phyloP scores from a whole-genome alignment of 176 grass and related monocot species.

The Oryza longistaminata region DNA sequence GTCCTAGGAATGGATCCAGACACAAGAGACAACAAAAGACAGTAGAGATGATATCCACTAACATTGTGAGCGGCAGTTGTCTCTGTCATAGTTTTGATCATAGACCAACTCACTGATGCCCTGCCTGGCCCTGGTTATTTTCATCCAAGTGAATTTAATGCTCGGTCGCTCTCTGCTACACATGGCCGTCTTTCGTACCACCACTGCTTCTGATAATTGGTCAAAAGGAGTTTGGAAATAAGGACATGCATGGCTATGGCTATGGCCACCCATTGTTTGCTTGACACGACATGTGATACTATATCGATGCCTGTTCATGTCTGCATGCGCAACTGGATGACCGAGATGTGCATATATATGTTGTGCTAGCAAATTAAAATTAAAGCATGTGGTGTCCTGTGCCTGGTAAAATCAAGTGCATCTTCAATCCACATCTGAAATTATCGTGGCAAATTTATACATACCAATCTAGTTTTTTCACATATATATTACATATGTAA shows the following conservation, averaged over 20 bases:
- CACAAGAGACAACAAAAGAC: not conserved
- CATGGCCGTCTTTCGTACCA: not conserved
- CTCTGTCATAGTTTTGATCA: constrained; percentile 9
- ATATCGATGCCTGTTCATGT: not conserved
- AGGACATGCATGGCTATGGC: not conserved
- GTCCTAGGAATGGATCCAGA: constrained; percentile 6
- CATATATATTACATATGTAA: no score
- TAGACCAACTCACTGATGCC: not conserved
- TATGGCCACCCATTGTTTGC: constrained; percentile 11
- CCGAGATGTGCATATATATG: not conserved
- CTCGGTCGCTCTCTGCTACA: constrained; percentile 11
- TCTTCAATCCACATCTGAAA: not conserved
- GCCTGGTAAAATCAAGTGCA: not conserved
- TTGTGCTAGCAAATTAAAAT: not conserved
- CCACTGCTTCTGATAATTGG: not conserved
- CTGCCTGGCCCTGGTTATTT: not conserved
- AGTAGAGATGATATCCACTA: not conserved
- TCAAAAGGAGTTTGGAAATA: constrained; percentile 37
- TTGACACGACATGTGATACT: constrained; percentile 28
- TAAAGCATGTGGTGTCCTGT: not conserved
- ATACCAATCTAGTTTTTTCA: no score
- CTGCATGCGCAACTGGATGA: not conserved
- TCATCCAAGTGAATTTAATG: constrained; percentile 26
- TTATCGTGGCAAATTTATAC: not conserved
- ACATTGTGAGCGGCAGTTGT: not conserved